phyloP scores from a whole-genome alignment of 2,329 filamentous ascomycete species.

The Paraconiothyrium sp. region DNA sequence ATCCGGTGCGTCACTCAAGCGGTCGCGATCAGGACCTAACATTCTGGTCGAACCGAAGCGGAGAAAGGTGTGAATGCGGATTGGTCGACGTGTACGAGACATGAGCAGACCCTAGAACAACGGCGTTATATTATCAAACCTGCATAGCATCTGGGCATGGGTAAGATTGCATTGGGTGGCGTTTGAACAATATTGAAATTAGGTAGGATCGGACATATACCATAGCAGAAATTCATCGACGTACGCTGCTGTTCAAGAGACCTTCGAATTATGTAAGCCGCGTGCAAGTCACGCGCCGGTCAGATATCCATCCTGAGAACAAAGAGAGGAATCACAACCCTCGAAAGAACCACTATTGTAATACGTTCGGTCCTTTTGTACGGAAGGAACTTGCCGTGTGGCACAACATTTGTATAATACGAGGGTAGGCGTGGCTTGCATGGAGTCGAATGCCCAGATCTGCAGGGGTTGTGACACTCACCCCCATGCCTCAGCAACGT shows the following conservation, averaged over 20 bases:
- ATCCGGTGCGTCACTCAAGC: constrained; percentile 24
- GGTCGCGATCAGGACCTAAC: constrained; percentile 15
- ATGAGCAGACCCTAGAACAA: not conserved
- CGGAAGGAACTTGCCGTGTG: not conserved
- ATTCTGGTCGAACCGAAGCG: constrained; percentile 23
- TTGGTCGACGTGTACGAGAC: not conserved
- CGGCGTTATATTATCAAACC: not conserved
- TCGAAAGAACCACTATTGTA: not conserved
- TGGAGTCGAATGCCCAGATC: not conserved
- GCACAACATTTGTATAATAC: not conserved
- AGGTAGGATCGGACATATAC: not conserved
- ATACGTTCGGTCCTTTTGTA: not conserved
- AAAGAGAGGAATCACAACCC: not conserved
- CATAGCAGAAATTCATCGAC: not conserved
- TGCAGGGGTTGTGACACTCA: constrained; percentile 10
- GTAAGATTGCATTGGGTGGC: constrained; percentile 1
- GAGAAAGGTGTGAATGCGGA: constrained; percentile 9
- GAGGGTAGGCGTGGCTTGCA: not conserved
- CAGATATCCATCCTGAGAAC: not conserved
- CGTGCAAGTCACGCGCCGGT: not conserved
- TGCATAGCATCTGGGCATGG: not conserved
- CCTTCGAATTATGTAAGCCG: no score
- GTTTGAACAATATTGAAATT: not conserved
- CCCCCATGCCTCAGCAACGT: constrained; percentile 19
- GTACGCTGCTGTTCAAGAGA: not conserved